Evolutionary conservation across 257 asterid genomes (phyloP).

Genomic region (Paulownia fortunei): DNA sequence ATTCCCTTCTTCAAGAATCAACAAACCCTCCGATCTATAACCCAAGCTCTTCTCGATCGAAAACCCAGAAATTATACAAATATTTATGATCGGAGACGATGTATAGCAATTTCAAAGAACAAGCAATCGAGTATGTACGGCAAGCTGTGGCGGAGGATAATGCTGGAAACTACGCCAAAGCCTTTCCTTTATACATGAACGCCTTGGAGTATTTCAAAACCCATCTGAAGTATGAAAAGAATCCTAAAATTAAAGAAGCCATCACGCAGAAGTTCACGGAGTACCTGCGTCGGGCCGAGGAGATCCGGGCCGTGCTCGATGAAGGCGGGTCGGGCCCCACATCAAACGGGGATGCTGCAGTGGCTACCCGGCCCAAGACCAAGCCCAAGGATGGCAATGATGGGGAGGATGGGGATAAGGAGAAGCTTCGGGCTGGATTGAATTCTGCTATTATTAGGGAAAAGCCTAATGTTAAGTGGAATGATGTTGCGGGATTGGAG

Average conservation of each 20-base stretch:
- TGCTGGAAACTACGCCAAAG: conserved; percentile 73
- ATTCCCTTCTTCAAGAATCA: not conserved
- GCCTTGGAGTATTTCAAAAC: conserved; percentile 76
- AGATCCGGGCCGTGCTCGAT: conserved; percentile 71
- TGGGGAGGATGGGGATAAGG: conserved; percentile 73
- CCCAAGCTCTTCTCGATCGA: not conserved
- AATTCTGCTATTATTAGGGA: conserved; percentile 58
- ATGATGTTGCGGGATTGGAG: conserved; percentile 65
- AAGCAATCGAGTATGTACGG: conserved; percentile 74
- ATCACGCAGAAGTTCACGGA: conserved; percentile 76
- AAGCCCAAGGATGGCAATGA: conserved; percentile 61
- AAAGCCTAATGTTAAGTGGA: conserved; percentile 61
- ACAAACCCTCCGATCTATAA: not conserved
- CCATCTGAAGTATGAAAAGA: conserved; percentile 79
- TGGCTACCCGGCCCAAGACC: conserved; percentile 61
- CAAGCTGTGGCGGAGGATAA: conserved; percentile 81
- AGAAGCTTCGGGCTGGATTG: conserved; percentile 58
- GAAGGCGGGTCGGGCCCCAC: conserved; percentile 60
- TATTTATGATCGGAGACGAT: conserved; percentile 39
- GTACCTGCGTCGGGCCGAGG: conserved; percentile 80
- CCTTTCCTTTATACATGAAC: conserved; percentile 77
- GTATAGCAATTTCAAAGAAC: conserved; percentile 84
- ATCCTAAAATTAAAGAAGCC: conserved; percentile 79
- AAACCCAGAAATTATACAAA: not conserved
- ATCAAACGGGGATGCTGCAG: conserved; percentile 65